Evolutionary conservation across 495 filamentous ascomycete species (phyloP).

Genomic region (Tuber brumale): DNA sequence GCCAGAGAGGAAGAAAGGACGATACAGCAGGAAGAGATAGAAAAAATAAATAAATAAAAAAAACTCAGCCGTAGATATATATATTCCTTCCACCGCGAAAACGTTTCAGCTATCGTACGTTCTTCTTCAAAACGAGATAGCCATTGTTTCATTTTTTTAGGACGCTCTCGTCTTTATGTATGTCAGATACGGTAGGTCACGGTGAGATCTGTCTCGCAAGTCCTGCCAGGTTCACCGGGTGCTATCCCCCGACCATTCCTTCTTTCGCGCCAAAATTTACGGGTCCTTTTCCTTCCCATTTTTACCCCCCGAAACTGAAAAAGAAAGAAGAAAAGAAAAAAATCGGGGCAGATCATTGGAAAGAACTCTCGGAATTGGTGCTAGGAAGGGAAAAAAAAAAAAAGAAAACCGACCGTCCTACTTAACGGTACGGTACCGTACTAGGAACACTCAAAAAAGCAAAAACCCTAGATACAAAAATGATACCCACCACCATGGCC

Average conservation of each 20-base stretch:
- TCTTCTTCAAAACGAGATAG: conserved; percentile 1
- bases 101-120: background rate
- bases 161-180: background rate
- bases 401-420: background rate
- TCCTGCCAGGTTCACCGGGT: background rate
- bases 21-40: background rate
- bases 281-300: background rate
- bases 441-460: background rate
- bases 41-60: background rate
- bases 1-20: background rate
- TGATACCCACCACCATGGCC: background rate
- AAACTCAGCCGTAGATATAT: conserved; percentile 3
- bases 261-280: background rate
- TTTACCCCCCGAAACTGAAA: background rate
- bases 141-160: background rate
- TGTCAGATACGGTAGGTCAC: background rate
- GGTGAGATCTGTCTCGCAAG: background rate
- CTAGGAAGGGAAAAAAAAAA: background rate
- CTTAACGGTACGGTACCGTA: background rate
- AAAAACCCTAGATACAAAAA: background rate
- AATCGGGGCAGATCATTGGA: background rate
- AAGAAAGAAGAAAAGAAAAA: background rate
- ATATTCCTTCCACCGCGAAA: background rate
- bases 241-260: background rate
- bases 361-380: background rate